These are phyloP conservation scores for Mycotypha africana DNA, from an alignment of 371 early-diverging fungal genomes.

Conservation along the genomic window DNA sequence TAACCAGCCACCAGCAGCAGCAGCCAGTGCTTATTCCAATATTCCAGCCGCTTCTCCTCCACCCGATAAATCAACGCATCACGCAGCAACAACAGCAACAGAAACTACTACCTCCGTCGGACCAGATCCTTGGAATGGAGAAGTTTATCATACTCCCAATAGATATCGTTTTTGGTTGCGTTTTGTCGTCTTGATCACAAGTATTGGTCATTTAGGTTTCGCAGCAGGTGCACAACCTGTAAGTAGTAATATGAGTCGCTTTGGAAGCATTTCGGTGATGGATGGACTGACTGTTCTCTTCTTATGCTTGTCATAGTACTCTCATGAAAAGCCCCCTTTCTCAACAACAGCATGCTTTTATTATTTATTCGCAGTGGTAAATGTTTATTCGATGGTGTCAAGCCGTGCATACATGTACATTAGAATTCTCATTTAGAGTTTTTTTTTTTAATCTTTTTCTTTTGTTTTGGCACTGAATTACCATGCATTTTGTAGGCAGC, in stretches of 20 bases:
- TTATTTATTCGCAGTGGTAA: slow-evolving; percentile 34
- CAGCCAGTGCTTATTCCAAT: not conserved
- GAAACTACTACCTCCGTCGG: not conserved
- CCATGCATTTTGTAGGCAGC: not conserved
- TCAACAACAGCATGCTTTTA: slow-evolving; percentile 23
- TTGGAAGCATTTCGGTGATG: no score
- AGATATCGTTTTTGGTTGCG: slow-evolving; percentile 24
- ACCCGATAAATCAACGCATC: not conserved
- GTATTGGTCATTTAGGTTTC: slow-evolving; percentile 42
- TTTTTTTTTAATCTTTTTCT: no score
- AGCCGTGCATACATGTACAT: not conserved
- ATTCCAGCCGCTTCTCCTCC: not conserved
- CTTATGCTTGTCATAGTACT: slow-evolving; percentile 10
- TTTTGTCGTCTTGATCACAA: slow-evolving; percentile 25
- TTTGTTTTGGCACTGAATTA: no score
- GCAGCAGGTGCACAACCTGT: slow-evolving; percentile 45
- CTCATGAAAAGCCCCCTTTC: slow-evolving; percentile 23
- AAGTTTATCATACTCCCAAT: slow-evolving; percentile 18
- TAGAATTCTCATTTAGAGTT: no score
- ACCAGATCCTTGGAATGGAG: slow-evolving; percentile 10
- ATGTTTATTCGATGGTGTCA: slow-evolving; percentile 23
- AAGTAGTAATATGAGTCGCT: no score
- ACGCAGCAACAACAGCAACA: not conserved
- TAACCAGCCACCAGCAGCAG: slow-evolving; percentile 5
- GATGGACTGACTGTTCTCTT: no score